Conservation (phyloP, 164 flowering plant genomes). For the Umbilicus rupestris region DNA sequence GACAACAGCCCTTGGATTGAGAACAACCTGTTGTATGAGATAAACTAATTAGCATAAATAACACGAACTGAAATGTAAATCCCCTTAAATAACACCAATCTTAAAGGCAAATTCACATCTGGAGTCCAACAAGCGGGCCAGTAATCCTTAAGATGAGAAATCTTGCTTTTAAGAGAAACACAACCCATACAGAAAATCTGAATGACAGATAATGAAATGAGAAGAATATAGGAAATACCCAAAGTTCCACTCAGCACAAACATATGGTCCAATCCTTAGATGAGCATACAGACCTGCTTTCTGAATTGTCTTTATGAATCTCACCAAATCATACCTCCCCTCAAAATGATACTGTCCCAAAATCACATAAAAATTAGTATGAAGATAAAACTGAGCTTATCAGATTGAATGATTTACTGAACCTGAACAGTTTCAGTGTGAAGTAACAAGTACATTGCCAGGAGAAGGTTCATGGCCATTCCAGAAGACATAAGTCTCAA, state of each 20-base stretch:
- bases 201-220: conserved; percentile 3
- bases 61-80: background rate
- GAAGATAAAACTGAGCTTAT: background rate
- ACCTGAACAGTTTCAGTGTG: background rate
- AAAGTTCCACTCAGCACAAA: conserved; percentile 91
- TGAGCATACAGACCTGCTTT: conserved; percentile 79
- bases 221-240: conserved; percentile 23
- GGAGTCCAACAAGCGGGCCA: too few relatives aligned
- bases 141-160: too few relatives aligned
- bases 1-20: background rate
- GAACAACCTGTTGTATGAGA: background rate
- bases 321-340: conserved; percentile 75
- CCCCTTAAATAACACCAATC: background rate
- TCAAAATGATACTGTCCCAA: conserved; percentile 63
- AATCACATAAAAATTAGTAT: conserved; percentile 5
- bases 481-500: conserved; percentile 84
- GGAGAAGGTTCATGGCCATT: conserved; percentile 75
- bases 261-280: conserved; percentile 84
- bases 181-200: conserved; percentile 4
- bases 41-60: background rate
- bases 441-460: conserved; percentile 31
- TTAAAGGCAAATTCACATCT: too few relatives aligned
- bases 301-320: conserved; percentile 64
- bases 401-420: background rate
- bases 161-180: background rate